Conservation (phyloP, 306 rosid species). For the Cucurbita moschata region DNA sequence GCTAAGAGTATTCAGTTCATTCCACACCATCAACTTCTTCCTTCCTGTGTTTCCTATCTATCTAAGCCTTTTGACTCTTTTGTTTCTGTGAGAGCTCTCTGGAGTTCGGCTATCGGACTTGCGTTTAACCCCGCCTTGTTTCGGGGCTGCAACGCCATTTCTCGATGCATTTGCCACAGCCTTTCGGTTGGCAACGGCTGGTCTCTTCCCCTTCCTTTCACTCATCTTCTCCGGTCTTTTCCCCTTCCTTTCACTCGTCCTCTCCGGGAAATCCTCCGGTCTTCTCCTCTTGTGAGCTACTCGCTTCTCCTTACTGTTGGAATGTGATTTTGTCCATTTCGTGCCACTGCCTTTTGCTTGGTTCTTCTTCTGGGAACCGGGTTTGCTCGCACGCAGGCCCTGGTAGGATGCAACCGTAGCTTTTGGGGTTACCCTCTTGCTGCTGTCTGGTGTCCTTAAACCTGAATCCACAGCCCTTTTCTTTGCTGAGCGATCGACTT, state of each 20-base stretch:
- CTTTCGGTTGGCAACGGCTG: constrained; percentile 77
- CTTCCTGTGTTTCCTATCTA: constrained; percentile 25
- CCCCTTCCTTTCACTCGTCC: no score
- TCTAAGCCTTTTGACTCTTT: constrained; percentile 39
- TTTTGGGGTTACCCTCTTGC: constrained; percentile 15
- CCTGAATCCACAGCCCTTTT: constrained; percentile 13
- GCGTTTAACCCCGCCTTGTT: constrained; percentile 54
- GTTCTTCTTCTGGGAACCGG: constrained; percentile 18
- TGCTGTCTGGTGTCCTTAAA: background rate
- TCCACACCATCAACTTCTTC: background rate
- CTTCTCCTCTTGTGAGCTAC: background rate
- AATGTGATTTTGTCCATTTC: constrained; percentile 4
- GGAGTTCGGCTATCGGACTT: constrained; percentile 74
- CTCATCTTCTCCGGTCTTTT: background rate
- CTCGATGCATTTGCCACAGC: constrained; percentile 20
- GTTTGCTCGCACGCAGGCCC: constrained; percentile 70
- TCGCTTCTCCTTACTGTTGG: background rate
- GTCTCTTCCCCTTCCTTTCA: constrained; percentile 47
- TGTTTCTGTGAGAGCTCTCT: constrained; percentile 29
- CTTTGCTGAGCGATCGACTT: constrained; percentile 26
- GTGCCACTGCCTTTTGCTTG: background rate
- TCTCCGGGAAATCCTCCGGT: background rate
- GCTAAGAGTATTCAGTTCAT: background rate
- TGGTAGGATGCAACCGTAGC: constrained; percentile 36
- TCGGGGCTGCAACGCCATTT: constrained; percentile 20